Conservation (phyloP, 2,329 filamentous ascomycete species). For the Penicillium sp. region DNA sequence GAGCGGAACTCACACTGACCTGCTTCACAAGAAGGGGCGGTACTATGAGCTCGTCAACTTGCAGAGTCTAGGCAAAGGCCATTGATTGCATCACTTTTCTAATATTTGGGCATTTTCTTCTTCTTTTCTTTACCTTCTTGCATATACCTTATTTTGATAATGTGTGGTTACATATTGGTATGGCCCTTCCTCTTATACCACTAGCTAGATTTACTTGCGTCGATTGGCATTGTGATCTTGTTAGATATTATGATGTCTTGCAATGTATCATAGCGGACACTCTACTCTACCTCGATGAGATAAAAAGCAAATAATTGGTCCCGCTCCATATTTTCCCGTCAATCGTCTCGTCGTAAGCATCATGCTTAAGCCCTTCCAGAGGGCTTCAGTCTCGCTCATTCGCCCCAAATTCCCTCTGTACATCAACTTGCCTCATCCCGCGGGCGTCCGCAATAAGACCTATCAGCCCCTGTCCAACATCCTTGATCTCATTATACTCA, state of each 20-base stretch:
- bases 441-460: slow-evolving; percentile 70
- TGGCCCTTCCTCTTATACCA: not conserved
- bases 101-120: slow-evolving; percentile 8
- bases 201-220: slow-evolving; percentile 7
- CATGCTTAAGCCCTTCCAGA: not conserved
- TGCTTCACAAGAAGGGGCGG: slow-evolving; percentile 71
- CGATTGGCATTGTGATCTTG: slow-evolving; percentile 2
- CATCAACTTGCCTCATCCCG: slow-evolving; percentile 57
- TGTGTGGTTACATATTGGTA: slow-evolving; percentile 11
- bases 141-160: slow-evolving; percentile 6
- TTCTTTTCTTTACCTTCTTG: slow-evolving; percentile 7
- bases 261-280: slow-evolving; percentile 1
- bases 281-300: slow-evolving; percentile 10
- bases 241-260: slow-evolving; percentile 8
- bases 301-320: not conserved
- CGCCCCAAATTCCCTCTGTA: slow-evolving; percentile 48
- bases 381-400: slow-evolving; percentile 40
- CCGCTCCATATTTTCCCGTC: slow-evolving; percentile 2
- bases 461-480: slow-evolving; percentile 69
- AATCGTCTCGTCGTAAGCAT: not conserved
- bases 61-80: slow-evolving; percentile 72
- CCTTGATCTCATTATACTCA: slow-evolving; percentile 73
- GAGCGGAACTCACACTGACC: slow-evolving; percentile 75
- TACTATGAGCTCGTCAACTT: slow-evolving; percentile 81
- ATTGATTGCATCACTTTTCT: slow-evolving; percentile 24